Evolutionary conservation across 495 filamentous ascomycete species (phyloP).

Genomic region (Neurospora discreta): DNA sequence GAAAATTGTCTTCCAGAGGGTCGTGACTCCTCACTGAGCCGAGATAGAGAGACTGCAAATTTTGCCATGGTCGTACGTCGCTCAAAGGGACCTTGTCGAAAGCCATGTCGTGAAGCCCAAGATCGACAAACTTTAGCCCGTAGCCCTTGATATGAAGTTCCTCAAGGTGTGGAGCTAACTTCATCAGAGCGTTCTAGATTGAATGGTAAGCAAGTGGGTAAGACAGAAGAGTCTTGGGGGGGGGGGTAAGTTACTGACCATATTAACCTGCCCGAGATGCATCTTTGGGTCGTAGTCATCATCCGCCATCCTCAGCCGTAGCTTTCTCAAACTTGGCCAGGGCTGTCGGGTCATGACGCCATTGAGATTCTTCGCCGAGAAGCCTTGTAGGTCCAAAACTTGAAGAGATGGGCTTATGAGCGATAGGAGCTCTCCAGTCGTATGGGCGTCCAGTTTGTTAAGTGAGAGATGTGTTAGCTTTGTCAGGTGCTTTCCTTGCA

Average conservation of each 20-base stretch:
- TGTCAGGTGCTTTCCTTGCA: not conserved
- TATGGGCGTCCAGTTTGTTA: not conserved
- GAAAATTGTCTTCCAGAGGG: not conserved
- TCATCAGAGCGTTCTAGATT: not conserved
- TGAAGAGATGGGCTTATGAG: not conserved
- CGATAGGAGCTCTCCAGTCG: not conserved
- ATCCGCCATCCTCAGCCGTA: not conserved
- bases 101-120: not conserved
- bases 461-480: slow-evolving; percentile 1
- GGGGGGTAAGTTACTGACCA: not conserved
- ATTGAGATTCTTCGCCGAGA: not conserved
- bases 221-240: not conserved
- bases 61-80: not conserved
- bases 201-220: not conserved
- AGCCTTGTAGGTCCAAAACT: slow-evolving; percentile 1
- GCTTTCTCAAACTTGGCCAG: not conserved
- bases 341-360: not conserved
- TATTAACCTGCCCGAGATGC: not conserved
- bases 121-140: not conserved
- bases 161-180: slow-evolving; percentile 8
- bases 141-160: slow-evolving; percentile 9
- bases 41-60: not conserved
- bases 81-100: not conserved
- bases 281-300: not conserved
- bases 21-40: not conserved